Conservation (phyloP, 176 grass and related monocot species). For the Hordeum vulgare region DNA sequence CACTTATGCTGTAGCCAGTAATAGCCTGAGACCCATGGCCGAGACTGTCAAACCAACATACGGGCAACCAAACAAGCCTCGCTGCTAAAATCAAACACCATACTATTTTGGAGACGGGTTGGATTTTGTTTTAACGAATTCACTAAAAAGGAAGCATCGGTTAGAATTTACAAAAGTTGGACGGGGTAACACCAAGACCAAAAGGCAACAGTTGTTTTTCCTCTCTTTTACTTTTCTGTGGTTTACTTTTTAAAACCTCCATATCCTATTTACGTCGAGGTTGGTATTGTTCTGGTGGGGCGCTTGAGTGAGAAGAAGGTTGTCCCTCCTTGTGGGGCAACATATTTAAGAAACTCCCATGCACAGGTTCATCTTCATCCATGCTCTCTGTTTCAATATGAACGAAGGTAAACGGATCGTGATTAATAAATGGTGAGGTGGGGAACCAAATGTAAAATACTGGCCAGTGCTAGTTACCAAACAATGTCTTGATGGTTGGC, state of each 20-base stretch:
- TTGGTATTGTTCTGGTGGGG: conserved; percentile 73
- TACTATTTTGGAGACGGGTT: conserved; percentile 7
- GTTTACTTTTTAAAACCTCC: conserved; percentile 43
- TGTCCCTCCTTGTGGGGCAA: conserved; percentile 74
- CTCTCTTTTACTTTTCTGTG: conserved; percentile 38
- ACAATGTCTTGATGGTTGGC: conserved; percentile 96
- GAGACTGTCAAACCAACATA: conserved; percentile 15
- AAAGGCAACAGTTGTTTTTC: conserved; percentile 28
- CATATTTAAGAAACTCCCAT: conserved; percentile 86
- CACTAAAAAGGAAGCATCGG: conserved; percentile 33
- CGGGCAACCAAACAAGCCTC: conserved; percentile 3
- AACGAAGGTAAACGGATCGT: conserved; percentile 15
- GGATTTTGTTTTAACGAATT: conserved; percentile 21
- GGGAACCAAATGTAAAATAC: neutral
- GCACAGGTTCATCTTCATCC: conserved; percentile 52
- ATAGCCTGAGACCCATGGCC: neutral
- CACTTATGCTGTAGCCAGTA: conserved; percentile 9
- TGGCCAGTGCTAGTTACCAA: conserved; percentile 53
- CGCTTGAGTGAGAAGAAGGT: conserved; percentile 69
- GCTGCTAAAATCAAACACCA: conserved; percentile 13
- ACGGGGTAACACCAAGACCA: conserved; percentile 25
- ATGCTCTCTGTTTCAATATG: conserved; percentile 50
- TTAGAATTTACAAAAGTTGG: conserved; percentile 51
- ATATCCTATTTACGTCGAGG: conserved; percentile 78
- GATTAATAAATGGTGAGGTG: neutral